These are phyloP conservation scores for Ostreobium quekettii DNA, from an alignment of 139 green algal genomes.

Conservation along the genomic window DNA sequence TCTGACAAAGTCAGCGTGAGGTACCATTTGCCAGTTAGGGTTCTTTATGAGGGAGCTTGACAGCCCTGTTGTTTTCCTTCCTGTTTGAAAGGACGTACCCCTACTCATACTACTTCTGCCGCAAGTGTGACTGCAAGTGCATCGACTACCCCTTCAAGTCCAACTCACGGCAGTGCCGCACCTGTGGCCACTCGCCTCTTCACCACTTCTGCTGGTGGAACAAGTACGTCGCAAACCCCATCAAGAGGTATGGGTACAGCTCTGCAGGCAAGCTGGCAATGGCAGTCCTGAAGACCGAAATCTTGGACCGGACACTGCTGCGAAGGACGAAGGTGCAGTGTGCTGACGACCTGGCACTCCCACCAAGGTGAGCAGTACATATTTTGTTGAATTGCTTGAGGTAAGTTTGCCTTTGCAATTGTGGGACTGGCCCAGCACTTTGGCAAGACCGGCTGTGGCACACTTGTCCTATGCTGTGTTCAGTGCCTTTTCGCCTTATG, in stretches of 20 bases:
- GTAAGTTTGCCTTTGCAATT: background rate
- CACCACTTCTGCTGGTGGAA: conserved; percentile 83
- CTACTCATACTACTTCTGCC: conserved; percentile 91
- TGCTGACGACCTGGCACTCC: conserved; percentile 82
- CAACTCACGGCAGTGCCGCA: no score
- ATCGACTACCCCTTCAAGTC: conserved; percentile 70
- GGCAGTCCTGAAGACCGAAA: conserved; percentile 63
- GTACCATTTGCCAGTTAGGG: no score
- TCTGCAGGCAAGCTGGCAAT: conserved; percentile 52
- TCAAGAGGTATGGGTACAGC: conserved; percentile 56
- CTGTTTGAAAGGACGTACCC: conserved; percentile 50
- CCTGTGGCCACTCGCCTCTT: conserved; percentile 44
- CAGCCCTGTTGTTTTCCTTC: background rate
- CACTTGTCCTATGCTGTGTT: background rate
- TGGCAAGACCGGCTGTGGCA: background rate
- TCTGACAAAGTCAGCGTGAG: no score
- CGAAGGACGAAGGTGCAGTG: conserved; percentile 86
- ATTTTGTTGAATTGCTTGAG: background rate
- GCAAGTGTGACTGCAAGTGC: conserved; percentile 56
- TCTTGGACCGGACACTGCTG: conserved; percentile 63
- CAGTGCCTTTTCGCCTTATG: background rate
- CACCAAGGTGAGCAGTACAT: conserved; percentile 48
- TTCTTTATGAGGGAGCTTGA: no score
- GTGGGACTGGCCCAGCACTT: no score
- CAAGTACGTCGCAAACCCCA: conserved; percentile 67